Conservation (phyloP, 2,329 filamentous ascomycete genomes). For the Lomentospora prolificans region DNA sequence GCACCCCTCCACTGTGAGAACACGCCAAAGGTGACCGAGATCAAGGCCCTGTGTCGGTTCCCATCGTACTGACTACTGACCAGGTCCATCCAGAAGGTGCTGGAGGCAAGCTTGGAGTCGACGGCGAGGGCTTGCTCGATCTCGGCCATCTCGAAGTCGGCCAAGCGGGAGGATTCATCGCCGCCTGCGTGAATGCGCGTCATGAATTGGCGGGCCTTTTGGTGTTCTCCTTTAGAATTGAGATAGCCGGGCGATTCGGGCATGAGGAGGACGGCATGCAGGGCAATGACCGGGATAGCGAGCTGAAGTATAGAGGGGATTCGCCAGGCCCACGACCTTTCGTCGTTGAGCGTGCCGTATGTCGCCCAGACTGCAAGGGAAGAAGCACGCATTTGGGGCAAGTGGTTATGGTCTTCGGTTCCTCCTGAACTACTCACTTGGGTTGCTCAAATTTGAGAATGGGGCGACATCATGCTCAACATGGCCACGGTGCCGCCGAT, state of each 20-base stretch:
- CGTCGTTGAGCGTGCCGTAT: conserved; percentile 17
- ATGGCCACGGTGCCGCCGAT: too few relatives aligned
- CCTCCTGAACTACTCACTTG: too few relatives aligned
- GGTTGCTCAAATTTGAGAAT: too few relatives aligned
- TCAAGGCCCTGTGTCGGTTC: neutral
- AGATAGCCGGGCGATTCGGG: conserved; percentile 34
- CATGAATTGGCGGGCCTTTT: neutral
- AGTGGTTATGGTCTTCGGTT: too few relatives aligned
- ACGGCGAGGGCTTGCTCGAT: neutral
- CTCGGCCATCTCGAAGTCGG: neutral
- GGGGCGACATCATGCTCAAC: too few relatives aligned
- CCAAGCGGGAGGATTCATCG: neutral
- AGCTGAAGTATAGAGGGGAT: conserved; percentile 35
- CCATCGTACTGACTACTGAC: neutral
- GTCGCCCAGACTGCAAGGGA: conserved; percentile 17
- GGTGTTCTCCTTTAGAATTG: neutral
- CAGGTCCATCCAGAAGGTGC: neutral
- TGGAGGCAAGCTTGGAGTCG: neutral
- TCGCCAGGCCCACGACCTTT: conserved; percentile 24
- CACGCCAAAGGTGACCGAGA: neutral
- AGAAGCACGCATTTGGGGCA: neutral
- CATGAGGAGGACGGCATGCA: conserved; percentile 24
- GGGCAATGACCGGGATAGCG: conserved; percentile 26
- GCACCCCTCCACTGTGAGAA: neutral
- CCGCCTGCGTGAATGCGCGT: neutral